Base-by-base conservation (phyloP, 2,329 filamentous ascomycete genomes). In the Pleomassaria siparia region DNA sequence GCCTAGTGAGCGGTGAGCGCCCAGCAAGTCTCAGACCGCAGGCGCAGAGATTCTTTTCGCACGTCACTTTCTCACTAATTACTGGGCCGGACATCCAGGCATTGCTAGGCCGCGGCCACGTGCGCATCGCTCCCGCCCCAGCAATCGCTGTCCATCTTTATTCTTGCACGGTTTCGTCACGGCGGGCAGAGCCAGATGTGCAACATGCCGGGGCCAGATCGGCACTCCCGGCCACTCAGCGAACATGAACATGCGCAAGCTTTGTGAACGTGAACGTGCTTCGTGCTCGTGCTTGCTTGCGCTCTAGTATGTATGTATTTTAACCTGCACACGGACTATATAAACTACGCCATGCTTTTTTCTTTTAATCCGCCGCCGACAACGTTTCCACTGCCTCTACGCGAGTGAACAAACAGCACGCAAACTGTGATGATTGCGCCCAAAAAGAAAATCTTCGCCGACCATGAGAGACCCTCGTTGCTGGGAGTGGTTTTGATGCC, bases 401-500 rank as follows among this genome's bases (percentile, higher is more conserved):
- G 64, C 37, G 66, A 70, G 51, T 63, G 70, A 47, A 76, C 45
- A 53, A 74, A 75, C 40, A 72, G 52, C 40, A 63, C 61, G 46
- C 74, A 76, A 39, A 72, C 61, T 29, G 64, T 69, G 47, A 77
- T 60, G 47, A 80, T 70, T 36, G 71, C 66, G 22, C 64, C 72
- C 40, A 76, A 51, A 50, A 76, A 64, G 50, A 75, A 70, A 28
- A 78, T 46, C 69, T 79, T 80, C 53, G 72, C 67, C 28, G 66
- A 56, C 49, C 70, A 53, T 44, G 72, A 74, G 44, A 79, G 60
- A 25, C 74, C 75, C 44, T 69, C 60, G 21, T 55, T 56, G 40
- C 51, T 49, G 21, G 50, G 26, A 15, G 55, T 52, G 25, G 57
- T 45, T 40, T 59, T 55, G 26, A 56, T 36, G 42, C 51, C 41